phyloP scores from a whole-genome alignment of 78 protist species.

The Tieghemostelium lacteum region DNA sequence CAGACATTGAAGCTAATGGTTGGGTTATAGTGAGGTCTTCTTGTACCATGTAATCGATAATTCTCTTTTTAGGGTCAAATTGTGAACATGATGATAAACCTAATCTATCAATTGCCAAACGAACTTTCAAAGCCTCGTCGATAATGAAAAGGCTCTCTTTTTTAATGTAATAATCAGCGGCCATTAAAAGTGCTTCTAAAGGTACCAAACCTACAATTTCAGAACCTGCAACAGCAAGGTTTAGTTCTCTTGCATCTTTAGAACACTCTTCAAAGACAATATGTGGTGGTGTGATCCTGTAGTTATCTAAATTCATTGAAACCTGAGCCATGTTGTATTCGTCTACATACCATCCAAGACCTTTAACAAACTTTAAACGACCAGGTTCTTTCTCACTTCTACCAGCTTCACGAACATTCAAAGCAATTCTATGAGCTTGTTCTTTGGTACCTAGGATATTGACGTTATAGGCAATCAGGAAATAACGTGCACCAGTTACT shows the following conservation, averaged over 20 bases:
- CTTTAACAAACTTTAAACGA: constrained; percentile 53
- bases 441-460: constrained; percentile 81
- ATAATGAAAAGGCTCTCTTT: constrained; percentile 67
- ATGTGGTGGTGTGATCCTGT: constrained; percentile 44
- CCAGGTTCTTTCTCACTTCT: constrained; percentile 70
- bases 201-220: constrained; percentile 86
- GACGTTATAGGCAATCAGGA: constrained; percentile 80
- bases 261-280: constrained; percentile 66
- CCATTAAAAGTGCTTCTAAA: constrained; percentile 71
- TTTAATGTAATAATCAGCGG: constrained; percentile 69
- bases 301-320: constrained; percentile 77
- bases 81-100: constrained; percentile 64
- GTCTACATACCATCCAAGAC: constrained; percentile 84
- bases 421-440: constrained; percentile 83
- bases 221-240: constrained; percentile 76
- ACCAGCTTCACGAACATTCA: constrained; percentile 81
- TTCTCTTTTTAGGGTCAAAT: constrained; percentile 74
- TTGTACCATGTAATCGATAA: constrained; percentile 80
- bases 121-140: constrained; percentile 68
- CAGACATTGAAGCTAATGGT: constrained; percentile 65
- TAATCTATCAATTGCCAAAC: constrained; percentile 76
- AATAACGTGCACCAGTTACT: constrained; percentile 74
- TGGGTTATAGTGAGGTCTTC: constrained; percentile 27
- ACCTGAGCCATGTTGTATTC: constrained; percentile 83
- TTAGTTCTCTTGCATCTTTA: constrained; percentile 73